Base-by-base conservation (phyloP, 352 stramenopile species). In the Pythium plurisporium region DNA sequence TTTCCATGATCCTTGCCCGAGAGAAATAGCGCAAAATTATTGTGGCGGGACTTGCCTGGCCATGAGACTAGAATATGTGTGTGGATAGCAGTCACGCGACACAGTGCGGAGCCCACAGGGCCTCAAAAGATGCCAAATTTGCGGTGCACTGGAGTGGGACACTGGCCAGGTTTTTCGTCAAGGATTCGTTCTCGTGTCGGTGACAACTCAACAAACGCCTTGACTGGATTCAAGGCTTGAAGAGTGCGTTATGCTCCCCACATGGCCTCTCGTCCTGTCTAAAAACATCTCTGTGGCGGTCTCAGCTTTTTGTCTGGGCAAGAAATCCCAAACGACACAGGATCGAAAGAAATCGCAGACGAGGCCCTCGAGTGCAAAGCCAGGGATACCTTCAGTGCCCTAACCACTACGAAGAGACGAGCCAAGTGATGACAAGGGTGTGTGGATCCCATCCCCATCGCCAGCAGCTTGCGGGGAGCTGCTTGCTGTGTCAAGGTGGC, bases 231-330 rank as follows among this genome's bases (percentile, higher is more conserved):
- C 46, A 56, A 56, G 41, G 20, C 36, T 63, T 52, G 3, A 26
- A 20, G 10, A 22, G 7, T 33, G 23, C 12, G 49, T 56, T 56
- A 51, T 38, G 43, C 45, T 63, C 15, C 37, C 26, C 29, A 43
- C 14, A 63, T 36, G 41, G 55, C 55, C 46, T 63, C 23, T 52
- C 23, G 55, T 41, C 55, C 55, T 63, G 55, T 63, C 55, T 63
- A n/a, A n/a, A n/a, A n/a, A n/a, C n/a, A n/a, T n/a, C n/a, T n/a
- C n/a, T n/a, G n/a, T n/a, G n/a, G n/a, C n/a, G n/a, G n/a, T n/a
- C n/a, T n/a, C n/a, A n/a, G n/a, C n/a, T n/a, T n/a, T n/a, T n/a
- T n/a, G n/a, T n/a, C n/a, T n/a, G n/a, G n/a, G n/a, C n/a, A n/a
- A n/a, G n/a, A 63, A 57, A 57, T 56, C 38, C 38, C 38, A 15